phyloP scores from a whole-genome alignment of 768 basidiomycete species.

The Melanogaster broomeanus region DNA sequence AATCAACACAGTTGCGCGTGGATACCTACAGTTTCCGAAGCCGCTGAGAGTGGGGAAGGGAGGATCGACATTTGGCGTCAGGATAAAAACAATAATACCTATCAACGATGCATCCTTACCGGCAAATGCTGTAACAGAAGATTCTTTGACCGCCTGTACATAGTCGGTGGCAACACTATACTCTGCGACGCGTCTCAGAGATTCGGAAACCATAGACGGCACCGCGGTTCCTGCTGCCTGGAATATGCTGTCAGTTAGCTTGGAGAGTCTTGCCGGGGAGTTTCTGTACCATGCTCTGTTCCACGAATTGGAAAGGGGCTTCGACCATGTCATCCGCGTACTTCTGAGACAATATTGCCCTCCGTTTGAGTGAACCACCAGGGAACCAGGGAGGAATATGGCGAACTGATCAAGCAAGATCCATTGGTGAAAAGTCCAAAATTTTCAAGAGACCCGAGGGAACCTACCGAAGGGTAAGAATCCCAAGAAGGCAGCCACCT shows the following conservation, averaged over 20 bases:
- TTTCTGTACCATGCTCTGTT: constrained; percentile 32
- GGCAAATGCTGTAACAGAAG: constrained; percentile 30
- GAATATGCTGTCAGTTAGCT: not conserved
- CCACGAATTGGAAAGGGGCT: constrained; percentile 34
- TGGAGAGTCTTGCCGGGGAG: not conserved
- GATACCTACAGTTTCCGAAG: constrained; percentile 28
- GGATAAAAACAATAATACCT: not conserved
- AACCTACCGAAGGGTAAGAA: constrained; percentile 37
- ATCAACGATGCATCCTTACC: constrained; percentile 14
- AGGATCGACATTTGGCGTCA: not conserved
- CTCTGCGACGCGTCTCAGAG: constrained; percentile 13
- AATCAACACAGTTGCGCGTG: not conserved
- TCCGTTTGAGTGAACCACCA: constrained; percentile 36
- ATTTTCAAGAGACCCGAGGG: not conserved
- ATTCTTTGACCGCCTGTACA: constrained; percentile 27
- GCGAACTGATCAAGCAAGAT: constrained; percentile 23
- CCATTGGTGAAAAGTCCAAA: not conserved
- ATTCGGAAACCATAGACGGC: constrained; percentile 30
- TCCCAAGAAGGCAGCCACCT: constrained; percentile 37
- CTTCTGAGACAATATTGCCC: constrained; percentile 22
- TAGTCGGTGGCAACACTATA: constrained; percentile 6
- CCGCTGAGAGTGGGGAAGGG: constrained; percentile 16
- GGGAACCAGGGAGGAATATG: constrained; percentile 43
- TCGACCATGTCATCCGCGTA: constrained; percentile 25
- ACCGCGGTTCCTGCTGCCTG: constrained; percentile 25